Evolutionary conservation across 1,139 yeast species (phyloP).

Genomic region (Yamadazyma trypodendri): DNA sequence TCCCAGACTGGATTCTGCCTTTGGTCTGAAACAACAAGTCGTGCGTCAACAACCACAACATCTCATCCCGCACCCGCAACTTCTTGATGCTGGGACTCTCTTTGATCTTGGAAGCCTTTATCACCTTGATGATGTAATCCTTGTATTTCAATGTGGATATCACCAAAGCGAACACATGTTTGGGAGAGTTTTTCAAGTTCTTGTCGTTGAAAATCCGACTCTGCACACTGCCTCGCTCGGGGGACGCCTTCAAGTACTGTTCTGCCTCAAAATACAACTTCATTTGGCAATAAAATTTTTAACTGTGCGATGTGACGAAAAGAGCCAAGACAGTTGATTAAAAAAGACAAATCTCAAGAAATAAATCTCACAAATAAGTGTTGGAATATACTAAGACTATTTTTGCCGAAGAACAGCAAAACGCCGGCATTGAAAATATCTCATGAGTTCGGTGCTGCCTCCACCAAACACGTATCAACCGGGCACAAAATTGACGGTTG

Average conservation of each 20-base stretch:
- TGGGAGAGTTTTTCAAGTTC: constrained; percentile 46
- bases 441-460: constrained; percentile 4
- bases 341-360: not conserved
- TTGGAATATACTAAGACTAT: too few species aligned
- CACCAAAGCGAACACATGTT: constrained; percentile 82
- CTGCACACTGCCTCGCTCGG: constrained; percentile 49
- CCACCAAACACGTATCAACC: constrained; percentile 62
- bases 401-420: too few species aligned
- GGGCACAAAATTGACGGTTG: constrained; percentile 63
- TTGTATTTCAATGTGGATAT: constrained; percentile 72
- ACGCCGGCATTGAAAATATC: too few species aligned
- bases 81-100: constrained; percentile 31
- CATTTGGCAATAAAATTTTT: constrained; percentile 30
- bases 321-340: not conserved
- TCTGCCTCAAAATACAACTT: constrained; percentile 65
- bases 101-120: constrained; percentile 66
- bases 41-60: constrained; percentile 69
- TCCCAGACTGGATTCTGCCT: constrained; percentile 87
- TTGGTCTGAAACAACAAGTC: constrained; percentile 74
- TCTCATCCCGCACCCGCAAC: constrained; percentile 40
- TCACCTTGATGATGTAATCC: constrained; percentile 57
- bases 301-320: too few species aligned
- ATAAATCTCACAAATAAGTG: too few species aligned
- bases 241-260: constrained; percentile 29
- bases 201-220: constrained; percentile 60